A percentile compares a stretch with the other conserved stretches of the same genome.
These are phyloP conservation scores for Pythium monospermum DNA, from an alignment of 352 stramenopile species.

Conservation along the genomic window DNA sequence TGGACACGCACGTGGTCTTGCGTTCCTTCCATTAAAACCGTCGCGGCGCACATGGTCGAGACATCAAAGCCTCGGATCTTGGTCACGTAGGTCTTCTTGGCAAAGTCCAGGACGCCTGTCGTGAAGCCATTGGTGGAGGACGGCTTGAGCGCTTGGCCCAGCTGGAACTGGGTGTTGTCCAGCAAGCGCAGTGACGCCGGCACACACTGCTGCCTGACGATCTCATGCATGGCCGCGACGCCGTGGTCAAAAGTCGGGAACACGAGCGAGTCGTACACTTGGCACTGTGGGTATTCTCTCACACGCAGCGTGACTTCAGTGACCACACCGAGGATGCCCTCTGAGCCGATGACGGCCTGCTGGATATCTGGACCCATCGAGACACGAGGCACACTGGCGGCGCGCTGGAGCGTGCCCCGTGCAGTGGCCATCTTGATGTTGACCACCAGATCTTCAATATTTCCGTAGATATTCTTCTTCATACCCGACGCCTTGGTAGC, in stretches of 20 bases:
- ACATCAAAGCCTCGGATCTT: conserved; percentile 72
- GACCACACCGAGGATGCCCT: conserved; percentile 94
- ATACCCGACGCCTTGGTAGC: conserved; percentile 91
- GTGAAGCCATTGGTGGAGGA: conserved; percentile 41
- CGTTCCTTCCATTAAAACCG: conserved; percentile 84
- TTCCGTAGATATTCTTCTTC: conserved; percentile 94
- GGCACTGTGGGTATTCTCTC: conserved; percentile 67
- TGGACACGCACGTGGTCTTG: conserved; percentile 39
- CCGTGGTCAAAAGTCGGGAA: conserved; percentile 84
- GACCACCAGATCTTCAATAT: conserved; percentile 92
- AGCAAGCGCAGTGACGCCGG: conserved; percentile 89
- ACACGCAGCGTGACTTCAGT: conserved; percentile 92
- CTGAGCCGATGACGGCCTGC: conserved; percentile 84
- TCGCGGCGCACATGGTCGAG: conserved; percentile 78
- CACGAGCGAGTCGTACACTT: conserved; percentile 89
- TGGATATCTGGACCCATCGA: conserved; percentile 89
- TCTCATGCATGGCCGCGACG: conserved; percentile 72
- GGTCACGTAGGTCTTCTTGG: conserved; percentile 84
- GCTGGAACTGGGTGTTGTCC: conserved; percentile 94
- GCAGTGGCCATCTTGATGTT: conserved; percentile 78
- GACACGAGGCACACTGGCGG: conserved; percentile 60
- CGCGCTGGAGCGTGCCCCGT: conserved; percentile 46
- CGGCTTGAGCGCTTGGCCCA: conserved; percentile 89
- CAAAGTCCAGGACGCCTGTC: conserved; percentile 54
- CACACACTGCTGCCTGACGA: conserved; percentile 54